These are phyloP conservation scores for Aegilops bicornis DNA, from an alignment of 176 grass and related monocot genomes.

Conservation along the genomic window DNA sequence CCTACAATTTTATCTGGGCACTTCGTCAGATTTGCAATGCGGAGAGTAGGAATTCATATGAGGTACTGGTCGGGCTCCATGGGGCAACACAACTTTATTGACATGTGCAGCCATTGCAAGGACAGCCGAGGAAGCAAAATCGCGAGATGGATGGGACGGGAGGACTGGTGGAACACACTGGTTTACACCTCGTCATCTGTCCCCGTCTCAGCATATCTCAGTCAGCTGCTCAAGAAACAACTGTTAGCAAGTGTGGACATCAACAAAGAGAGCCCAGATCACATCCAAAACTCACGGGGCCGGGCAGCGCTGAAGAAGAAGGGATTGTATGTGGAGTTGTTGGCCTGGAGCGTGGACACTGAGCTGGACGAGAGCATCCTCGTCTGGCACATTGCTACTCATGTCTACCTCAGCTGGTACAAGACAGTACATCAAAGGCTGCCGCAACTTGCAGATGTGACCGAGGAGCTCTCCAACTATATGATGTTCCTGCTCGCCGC, in stretches of 20 bases:
- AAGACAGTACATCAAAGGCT: no score
- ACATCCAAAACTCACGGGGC: not conserved
- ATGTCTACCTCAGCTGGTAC: not conserved
- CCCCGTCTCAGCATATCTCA: not conserved
- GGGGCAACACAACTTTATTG: not conserved
- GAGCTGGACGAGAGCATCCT: not conserved
- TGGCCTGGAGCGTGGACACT: not conserved
- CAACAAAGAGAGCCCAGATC: not conserved
- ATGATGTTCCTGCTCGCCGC: not conserved
- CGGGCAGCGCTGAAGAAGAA: not conserved
- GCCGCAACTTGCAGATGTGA: not conserved
- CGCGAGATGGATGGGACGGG: not conserved
- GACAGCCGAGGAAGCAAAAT: not conserved
- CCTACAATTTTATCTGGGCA: no score
- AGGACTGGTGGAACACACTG: not conserved
- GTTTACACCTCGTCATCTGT: not conserved
- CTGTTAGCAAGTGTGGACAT: fast-evolving
- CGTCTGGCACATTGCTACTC: not conserved
- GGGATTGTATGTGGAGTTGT: not conserved
- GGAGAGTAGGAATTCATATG: not conserved
- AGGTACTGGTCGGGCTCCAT: not conserved
- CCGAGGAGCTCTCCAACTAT: not conserved
- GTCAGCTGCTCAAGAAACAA: not conserved
- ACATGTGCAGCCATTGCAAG: not conserved
- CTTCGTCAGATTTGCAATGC: not conserved